Evolutionary conservation across 306 rosid genomes (phyloP).

Genomic region (Prunus campanulata): DNA sequence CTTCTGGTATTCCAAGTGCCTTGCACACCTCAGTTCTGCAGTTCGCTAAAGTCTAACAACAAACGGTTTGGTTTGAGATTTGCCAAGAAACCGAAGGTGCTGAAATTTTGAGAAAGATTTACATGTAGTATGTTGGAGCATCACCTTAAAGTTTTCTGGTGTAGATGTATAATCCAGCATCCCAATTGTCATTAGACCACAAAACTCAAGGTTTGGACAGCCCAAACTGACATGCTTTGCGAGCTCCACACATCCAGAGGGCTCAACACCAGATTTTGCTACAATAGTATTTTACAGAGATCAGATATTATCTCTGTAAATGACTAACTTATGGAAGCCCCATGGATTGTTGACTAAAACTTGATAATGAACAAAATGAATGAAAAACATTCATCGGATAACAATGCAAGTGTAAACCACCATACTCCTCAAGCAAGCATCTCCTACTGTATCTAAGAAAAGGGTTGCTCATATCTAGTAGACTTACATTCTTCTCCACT

Average conservation of each 20-base stretch:
- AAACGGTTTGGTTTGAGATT: constrained; percentile 20
- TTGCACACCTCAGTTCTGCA: constrained; percentile 80
- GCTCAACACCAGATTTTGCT: constrained; percentile 94
- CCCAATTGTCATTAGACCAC: constrained; percentile 93
- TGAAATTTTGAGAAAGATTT: neutral
- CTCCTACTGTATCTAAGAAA: neutral
- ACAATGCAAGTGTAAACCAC: neutral
- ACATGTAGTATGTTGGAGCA: neutral
- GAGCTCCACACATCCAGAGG: constrained; percentile 67
- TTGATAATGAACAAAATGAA: neutral
- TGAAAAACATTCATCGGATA: neutral
- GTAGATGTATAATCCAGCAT: constrained; percentile 87
- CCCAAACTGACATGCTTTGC: constrained; percentile 63
- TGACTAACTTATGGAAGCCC: neutral
- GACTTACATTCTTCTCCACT: constrained; percentile 89
- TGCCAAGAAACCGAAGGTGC: constrained; percentile 12
- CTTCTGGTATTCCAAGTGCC: constrained; percentile 71
- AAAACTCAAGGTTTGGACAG: constrained; percentile 79
- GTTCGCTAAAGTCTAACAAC: constrained; percentile 54
- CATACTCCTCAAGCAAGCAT: neutral
- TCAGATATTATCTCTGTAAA: neutral
- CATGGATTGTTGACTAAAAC: neutral
- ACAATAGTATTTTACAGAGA: constrained; percentile 14
- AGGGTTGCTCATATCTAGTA: constrained; percentile 15
- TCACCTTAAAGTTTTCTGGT: constrained; percentile 91